Base-by-base conservation (phyloP, 2,329 filamentous ascomycete species). In the Arachnopeziza araneosa region DNA sequence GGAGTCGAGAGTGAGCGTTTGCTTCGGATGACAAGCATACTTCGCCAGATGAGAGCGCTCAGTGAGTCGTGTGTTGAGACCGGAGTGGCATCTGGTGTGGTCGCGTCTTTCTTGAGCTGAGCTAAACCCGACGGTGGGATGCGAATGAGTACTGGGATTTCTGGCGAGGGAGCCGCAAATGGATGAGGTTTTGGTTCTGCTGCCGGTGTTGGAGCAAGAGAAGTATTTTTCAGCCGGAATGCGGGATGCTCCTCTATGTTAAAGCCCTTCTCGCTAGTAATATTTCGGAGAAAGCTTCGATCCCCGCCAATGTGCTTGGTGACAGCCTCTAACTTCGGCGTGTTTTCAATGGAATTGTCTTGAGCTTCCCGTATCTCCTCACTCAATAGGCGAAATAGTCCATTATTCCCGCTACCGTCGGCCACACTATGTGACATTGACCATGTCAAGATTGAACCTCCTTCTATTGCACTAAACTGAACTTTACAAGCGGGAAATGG, bases 41-140 rank as follows among this genome's bases (percentile, higher is more conserved):
- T 58, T 7, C 59, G 62, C 62, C 62, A 63, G 1, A 62, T 57
- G 21, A 63, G 57, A 17, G 62, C 62, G 19, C 14, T 50, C 8
- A 63, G 36, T 2, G 62, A 56, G 59, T 63, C 62, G 57, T 63
- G 62, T n/a, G 62, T 63, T 19, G 62, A 62, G 50, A 63, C 61
- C 2, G 30, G 57, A 22, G 59, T 51, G 57, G 51, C 52, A 10
- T 30, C 51, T 5, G 59, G 54, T 6, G 52, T 44, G 21, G 57
- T 60, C 26, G 62, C 62, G 23, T 63, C 62, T n/a, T 54, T 50
- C 24, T 63, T 63, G 19, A 63, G 59, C 22, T 52, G 54, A 2
- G 54, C 54, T 23, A 63, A 24, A 17, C 48, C 24, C 6, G 54
- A 23, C 50, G 59, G 23, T 8, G 62, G 58, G 52, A 63, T 61